A percentile compares a stretch with the other conserved stretches of the same genome.
Conservation (phyloP, 768 basidiomycete genomes). For the Suillus subluteus region DNA sequence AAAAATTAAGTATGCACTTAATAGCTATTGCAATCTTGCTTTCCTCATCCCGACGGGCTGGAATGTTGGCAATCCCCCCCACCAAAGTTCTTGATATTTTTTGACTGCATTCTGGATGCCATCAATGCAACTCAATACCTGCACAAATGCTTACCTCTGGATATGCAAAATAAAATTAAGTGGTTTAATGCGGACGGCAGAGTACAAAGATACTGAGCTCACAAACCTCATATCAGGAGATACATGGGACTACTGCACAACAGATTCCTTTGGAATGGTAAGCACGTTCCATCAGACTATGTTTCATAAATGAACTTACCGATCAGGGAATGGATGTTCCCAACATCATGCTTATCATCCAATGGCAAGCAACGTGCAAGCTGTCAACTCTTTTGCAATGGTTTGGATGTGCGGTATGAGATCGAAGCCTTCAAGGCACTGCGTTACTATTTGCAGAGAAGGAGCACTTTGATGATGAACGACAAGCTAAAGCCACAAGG, state of each 20-base stretch:
- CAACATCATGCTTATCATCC: slow-evolving; percentile 38
- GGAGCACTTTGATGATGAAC: slow-evolving; percentile 25
- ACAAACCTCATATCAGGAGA: slow-evolving; percentile 17
- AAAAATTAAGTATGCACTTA: slow-evolving; percentile 25
- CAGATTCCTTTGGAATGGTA: slow-evolving; percentile 42
- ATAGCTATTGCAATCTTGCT: slow-evolving; percentile 28
- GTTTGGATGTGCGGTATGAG: slow-evolving; percentile 25
- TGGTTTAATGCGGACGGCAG: slow-evolving; percentile 30
- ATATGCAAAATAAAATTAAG: slow-evolving; percentile 18
- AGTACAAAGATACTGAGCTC: slow-evolving; percentile 21
- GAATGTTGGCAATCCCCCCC: slow-evolving; percentile 4
- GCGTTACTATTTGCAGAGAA: slow-evolving; percentile 28
- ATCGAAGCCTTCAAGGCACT: too few relatives aligned
- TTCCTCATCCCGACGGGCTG: slow-evolving; percentile 23
- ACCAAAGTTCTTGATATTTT: slow-evolving; percentile 22
- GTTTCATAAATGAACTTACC: too few relatives aligned
- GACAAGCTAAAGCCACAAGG: too few relatives aligned
- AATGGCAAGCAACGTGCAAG: slow-evolving; percentile 33
- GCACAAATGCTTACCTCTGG: slow-evolving; percentile 12
- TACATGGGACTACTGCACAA: slow-evolving; percentile 30
- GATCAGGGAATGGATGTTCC: slow-evolving; percentile 18
- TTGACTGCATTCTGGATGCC: slow-evolving; percentile 17
- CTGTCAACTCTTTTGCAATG: slow-evolving; percentile 36
- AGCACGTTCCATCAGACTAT: too few relatives aligned
- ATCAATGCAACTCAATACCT: slow-evolving; percentile 17